phyloP scores from a whole-genome alignment of 2,329 filamentous ascomycete species.

The Trichoderma pleuroti region DNA sequence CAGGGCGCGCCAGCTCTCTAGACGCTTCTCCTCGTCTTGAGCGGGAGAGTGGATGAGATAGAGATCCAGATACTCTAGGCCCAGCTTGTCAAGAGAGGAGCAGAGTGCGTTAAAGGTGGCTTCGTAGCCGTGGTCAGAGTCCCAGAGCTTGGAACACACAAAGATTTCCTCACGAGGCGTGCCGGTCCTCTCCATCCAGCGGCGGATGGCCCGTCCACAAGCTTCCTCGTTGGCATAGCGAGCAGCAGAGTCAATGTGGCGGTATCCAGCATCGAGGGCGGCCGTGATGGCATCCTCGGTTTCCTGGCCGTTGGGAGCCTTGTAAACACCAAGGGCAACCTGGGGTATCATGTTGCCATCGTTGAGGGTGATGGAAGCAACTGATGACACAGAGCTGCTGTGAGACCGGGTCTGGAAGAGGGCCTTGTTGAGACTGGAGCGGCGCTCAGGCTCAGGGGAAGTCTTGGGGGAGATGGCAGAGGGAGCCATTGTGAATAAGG shows the following conservation, averaged over 20 bases:
- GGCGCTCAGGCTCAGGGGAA: slow-evolving; percentile 34
- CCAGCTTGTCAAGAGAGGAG: slow-evolving; percentile 63
- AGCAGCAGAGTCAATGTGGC: slow-evolving; percentile 53
- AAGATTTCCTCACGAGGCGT: slow-evolving; percentile 65
- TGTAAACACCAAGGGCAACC: slow-evolving; percentile 47
- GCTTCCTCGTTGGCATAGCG: slow-evolving; percentile 65
- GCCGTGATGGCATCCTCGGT: slow-evolving; percentile 57
- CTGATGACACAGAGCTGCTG: slow-evolving; percentile 27
- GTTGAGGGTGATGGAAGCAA: slow-evolving; percentile 58
- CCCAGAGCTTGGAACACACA: slow-evolving; percentile 67
- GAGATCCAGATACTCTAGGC: slow-evolving; percentile 68
- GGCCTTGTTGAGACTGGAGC: slow-evolving; percentile 31
- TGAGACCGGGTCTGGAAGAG: slow-evolving; percentile 24
- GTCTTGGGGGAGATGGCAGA: slow-evolving; percentile 35
- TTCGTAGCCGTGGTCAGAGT: slow-evolving; percentile 40
- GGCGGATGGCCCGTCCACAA: slow-evolving; percentile 67
- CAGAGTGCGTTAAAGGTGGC: slow-evolving; percentile 57
- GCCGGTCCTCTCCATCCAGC: slow-evolving; percentile 60
- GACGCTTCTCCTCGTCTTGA: slow-evolving; percentile 62
- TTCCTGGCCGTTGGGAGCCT: slow-evolving; percentile 49
- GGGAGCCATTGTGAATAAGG: slow-evolving; percentile 33
- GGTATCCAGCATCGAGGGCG: slow-evolving; percentile 56
- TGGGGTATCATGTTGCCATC: slow-evolving; percentile 67
- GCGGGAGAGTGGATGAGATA: slow-evolving; percentile 65
- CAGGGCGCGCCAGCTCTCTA: slow-evolving; percentile 71